These are phyloP conservation scores for Aechmea fasciata DNA, from an alignment of 176 grass and related monocot genomes.

Conservation along the genomic window DNA sequence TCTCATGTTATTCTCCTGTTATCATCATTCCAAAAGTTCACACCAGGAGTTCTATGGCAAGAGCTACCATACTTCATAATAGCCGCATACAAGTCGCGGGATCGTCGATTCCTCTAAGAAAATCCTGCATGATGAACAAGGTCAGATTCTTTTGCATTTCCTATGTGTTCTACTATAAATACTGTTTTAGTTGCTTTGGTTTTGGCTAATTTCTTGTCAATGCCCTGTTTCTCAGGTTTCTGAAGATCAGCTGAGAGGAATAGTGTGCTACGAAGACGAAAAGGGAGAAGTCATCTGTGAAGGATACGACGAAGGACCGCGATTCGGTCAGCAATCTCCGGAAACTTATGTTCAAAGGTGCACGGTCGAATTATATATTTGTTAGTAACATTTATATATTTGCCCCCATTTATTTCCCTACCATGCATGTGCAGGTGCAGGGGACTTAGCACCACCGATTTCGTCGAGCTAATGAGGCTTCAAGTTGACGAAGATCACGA, in stretches of 20 bases:
- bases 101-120: neutral
- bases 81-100: neutral
- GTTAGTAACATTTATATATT: neutral
- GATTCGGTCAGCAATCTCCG: slow-evolving; percentile 28
- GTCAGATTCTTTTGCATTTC: neutral
- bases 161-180: no score
- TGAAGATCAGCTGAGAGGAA: slow-evolving; percentile 65
- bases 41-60: neutral
- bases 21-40: slow-evolving; percentile 4
- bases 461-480: slow-evolving; percentile 35
- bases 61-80: slow-evolving; percentile 4
- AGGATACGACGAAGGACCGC: slow-evolving; percentile 75
- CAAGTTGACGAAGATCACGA: slow-evolving; percentile 34
- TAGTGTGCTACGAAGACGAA: slow-evolving; percentile 74
- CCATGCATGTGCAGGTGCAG: slow-evolving; percentile 14
- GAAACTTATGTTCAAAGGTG: slow-evolving; percentile 17
- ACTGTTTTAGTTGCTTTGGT: no score
- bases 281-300: slow-evolving; percentile 77
- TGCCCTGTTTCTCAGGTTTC: slow-evolving; percentile 35
- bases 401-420: neutral
- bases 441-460: slow-evolving; percentile 23
- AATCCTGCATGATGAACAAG: neutral
- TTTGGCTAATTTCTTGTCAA: no score
- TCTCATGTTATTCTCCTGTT: neutral
- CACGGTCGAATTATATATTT: neutral